phyloP scores from a whole-genome alignment of 2,329 filamentous ascomycete species.

The Penicillium sp. region DNA sequence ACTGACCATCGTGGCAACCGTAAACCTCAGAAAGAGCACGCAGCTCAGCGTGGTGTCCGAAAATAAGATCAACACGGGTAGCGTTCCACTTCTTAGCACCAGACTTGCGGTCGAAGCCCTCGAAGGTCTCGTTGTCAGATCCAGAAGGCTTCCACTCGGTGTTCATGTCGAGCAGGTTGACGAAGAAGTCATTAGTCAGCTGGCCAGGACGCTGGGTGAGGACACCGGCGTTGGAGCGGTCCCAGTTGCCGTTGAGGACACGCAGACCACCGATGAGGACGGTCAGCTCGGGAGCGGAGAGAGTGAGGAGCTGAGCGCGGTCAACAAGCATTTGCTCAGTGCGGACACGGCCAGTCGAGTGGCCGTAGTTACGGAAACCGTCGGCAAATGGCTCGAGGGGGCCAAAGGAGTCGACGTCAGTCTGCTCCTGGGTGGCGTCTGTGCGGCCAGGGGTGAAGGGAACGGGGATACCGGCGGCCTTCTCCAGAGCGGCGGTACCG shows the following conservation, averaged over 20 bases:
- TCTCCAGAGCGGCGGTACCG: constrained; percentile 70
- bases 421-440: constrained; percentile 71
- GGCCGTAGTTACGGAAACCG: constrained; percentile 77
- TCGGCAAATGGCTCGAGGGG: constrained; percentile 70
- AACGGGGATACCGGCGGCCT: constrained; percentile 64
- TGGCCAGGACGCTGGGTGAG: constrained; percentile 67
- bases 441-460: constrained; percentile 72
- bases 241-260: constrained; percentile 67
- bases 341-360: constrained; percentile 58
- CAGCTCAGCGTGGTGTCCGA: constrained; percentile 73
- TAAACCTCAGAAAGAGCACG: constrained; percentile 71
- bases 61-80: constrained; percentile 67
- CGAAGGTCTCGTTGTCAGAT: constrained; percentile 57
- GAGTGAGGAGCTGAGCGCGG: constrained; percentile 67
- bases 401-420: constrained; percentile 63
- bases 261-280: constrained; percentile 72
- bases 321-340: constrained; percentile 72
- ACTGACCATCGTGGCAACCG: constrained; percentile 57
- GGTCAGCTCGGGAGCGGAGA: constrained; percentile 69
- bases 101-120: constrained; percentile 64
- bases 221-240: constrained; percentile 66
- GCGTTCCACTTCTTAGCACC: constrained; percentile 68
- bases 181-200: constrained; percentile 78
- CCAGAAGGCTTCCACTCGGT: constrained; percentile 63
- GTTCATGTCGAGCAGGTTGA: constrained; percentile 70